Evolutionary conservation across 2,329 filamentous ascomycete genomes (phyloP), one percentile per base, ranked within the genome.

Genomic region (Sarocladiaceae sp.): DNA sequence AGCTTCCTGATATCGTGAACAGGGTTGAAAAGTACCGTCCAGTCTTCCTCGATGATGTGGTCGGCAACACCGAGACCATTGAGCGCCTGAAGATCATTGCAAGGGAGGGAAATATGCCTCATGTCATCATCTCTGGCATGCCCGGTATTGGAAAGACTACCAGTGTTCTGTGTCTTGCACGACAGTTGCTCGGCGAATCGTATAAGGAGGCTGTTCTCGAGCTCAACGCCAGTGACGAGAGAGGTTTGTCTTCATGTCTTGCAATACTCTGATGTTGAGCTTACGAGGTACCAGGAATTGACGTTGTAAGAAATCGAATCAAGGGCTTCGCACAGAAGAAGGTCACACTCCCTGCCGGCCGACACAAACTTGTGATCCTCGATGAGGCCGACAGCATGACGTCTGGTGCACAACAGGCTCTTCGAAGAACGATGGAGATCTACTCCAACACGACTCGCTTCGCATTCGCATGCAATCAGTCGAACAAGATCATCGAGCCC

Each of bases 381-480:
- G 94, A 99, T 70, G 94, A 99, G 75, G 94, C 94, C 54, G 94
- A 99, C 77, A 92, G 87, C 67, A 99, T 99, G 94, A 99, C 94
- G 1, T 88, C 88, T 22, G 94, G 94, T 51, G 94, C 94, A 2
- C 94, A 99, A 67, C 94, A 97, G 71, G 94, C 94, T 18, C 80
- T 99, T 31, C 83, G 94, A 59, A 80, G 94, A 56, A 99, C 94
- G 0, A 99, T 99, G 94, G 94, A 99, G 69, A 99, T 97, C 50
- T 97, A 97, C 74, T 95, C 90, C 37, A 87, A 91, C 57, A 99
- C 94, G 2, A 99, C 94, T 2, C 83, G 94, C 54, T 99, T 99
- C 65, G 94, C 94, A 0, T 99, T 99, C 64, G 94, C 94, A 2
- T 99, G 94, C 77, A 99, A 99, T 69, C 90, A 96, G 74, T 94